A percentile compares a stretch with the other conserved stretches of the same genome.
phyloP scores from a whole-genome alignment of 768 basidiomycete species.

The Leccinum arenicola region DNA sequence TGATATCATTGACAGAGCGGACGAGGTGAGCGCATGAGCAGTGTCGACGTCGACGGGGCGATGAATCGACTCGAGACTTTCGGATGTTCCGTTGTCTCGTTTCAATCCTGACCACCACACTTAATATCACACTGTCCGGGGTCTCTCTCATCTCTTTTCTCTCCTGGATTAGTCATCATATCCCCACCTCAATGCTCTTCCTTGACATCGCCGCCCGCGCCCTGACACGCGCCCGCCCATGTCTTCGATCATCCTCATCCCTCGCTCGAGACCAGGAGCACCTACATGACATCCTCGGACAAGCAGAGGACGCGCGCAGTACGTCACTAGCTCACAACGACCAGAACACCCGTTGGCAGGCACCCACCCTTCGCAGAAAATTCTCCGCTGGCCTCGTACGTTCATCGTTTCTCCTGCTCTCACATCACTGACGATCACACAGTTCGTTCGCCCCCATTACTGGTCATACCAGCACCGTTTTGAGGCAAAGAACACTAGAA shows the following conservation, averaged over 20 bases:
- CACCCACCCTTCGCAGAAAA: constrained; percentile 26
- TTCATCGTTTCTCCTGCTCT: too few relatives aligned
- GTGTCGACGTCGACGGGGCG: not conserved
- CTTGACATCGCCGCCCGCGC: constrained; percentile 13
- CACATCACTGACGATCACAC: not conserved
- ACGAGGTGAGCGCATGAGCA: constrained; percentile 9
- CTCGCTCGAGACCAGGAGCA: constrained; percentile 24
- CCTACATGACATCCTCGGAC: constrained; percentile 23
- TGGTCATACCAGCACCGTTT: constrained; percentile 40
- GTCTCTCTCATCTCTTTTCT: not conserved
- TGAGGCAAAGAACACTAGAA: constrained; percentile 18
- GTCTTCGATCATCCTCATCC: constrained; percentile 14
- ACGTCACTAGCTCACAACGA: constrained; percentile 8
- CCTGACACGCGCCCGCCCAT: constrained; percentile 5
- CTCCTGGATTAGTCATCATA: not conserved
- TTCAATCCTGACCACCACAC: constrained; percentile 1
- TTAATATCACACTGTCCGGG: not conserved
- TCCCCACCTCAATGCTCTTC: constrained; percentile 12
- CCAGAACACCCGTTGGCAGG: constrained; percentile 17
- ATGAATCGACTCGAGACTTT: not conserved
- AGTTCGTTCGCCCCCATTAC: constrained; percentile 50
- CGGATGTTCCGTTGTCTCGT: constrained; percentile 2
- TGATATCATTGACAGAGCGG: constrained; percentile 10
- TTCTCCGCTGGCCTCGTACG: constrained; percentile 25
- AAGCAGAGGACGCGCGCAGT: constrained; percentile 23